phyloP scores from a whole-genome alignment of 305 asterid genomes.

The Caryopteris hybrid region DNA sequence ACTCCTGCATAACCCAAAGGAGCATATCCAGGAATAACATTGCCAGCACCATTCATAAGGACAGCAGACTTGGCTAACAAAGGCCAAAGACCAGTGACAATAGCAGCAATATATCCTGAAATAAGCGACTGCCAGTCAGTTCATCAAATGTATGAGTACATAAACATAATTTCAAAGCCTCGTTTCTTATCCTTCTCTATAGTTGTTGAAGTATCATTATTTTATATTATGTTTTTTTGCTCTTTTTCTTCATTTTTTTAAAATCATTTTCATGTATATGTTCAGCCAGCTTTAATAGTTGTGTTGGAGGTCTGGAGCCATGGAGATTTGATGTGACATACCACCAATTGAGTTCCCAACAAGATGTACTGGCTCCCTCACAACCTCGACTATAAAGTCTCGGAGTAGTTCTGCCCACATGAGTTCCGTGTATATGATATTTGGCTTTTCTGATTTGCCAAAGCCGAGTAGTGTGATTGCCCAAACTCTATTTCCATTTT shows the following conservation, averaged over 20 bases:
- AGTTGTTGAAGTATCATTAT: not conserved
- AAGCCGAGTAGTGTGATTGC: conserved; percentile 82
- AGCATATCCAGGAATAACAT: conserved; percentile 53
- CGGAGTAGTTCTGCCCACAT: conserved; percentile 79
- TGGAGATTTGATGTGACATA: conserved; percentile 25
- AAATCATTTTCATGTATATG: not conserved
- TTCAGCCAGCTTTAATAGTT: conserved; percentile 1
- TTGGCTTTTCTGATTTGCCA: conserved; percentile 94
- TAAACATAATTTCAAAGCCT: not conserved
- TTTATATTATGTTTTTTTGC: not conserved
- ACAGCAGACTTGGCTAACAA: conserved; percentile 67
- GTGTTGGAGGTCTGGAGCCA: conserved; percentile 1
- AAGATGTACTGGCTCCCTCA: conserved; percentile 81
- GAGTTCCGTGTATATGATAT: conserved; percentile 71
- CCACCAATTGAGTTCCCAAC: conserved; percentile 98
- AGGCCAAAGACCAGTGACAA: conserved; percentile 77
- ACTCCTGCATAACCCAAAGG: conserved; percentile 43
- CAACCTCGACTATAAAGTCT: conserved; percentile 78
- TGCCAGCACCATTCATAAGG: conserved; percentile 80
- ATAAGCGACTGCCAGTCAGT: conserved; percentile 10
- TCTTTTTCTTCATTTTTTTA: not conserved
- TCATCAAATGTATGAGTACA: not conserved
- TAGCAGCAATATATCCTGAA: conserved; percentile 71
- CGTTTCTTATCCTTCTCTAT: not conserved
- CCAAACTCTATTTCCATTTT: conserved; percentile 77